A percentile compares a stretch with the other conserved stretches of the same genome.
Evolutionary conservation across 352 stramenopile genomes (phyloP).

Genomic region (Globisporangium spiculum): DNA sequence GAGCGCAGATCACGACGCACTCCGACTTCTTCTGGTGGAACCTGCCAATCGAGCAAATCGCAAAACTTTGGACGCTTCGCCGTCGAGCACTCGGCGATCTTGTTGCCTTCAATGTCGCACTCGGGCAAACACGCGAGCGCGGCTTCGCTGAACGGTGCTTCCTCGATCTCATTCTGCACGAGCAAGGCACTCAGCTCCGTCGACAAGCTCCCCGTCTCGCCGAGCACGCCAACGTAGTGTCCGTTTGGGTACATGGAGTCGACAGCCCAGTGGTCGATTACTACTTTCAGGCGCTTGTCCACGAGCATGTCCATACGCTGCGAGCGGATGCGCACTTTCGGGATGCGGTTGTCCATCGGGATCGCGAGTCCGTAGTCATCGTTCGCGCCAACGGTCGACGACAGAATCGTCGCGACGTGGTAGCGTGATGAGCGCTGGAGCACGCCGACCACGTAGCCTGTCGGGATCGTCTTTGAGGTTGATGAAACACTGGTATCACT

Average conservation of each 20-base stretch:
- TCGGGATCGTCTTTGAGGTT: slow-evolving; percentile 44
- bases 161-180: slow-evolving; percentile 78
- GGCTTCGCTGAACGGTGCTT: slow-evolving; percentile 82
- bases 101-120: slow-evolving; percentile 61
- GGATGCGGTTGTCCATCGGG: slow-evolving; percentile 77
- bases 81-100: slow-evolving; percentile 72
- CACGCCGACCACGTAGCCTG: slow-evolving; percentile 82
- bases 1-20: slow-evolving; percentile 64
- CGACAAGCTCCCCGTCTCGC: slow-evolving; percentile 50
- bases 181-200: slow-evolving; percentile 84
- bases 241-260: slow-evolving; percentile 80
- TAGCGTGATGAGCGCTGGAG: slow-evolving; percentile 65
- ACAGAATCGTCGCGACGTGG: slow-evolving; percentile 72
- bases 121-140: slow-evolving; percentile 82
- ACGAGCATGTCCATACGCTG: slow-evolving; percentile 70
- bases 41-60: slow-evolving; percentile 63
- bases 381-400: slow-evolving; percentile 47
- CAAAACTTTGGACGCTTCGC: slow-evolving; percentile 56
- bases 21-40: slow-evolving; percentile 48
- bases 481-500: neutral
- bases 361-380: slow-evolving; percentile 78
- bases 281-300: slow-evolving; percentile 80
- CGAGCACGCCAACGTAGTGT: slow-evolving; percentile 79
- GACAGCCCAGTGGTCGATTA: slow-evolving; percentile 73
- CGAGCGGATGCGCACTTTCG: slow-evolving; percentile 79